Conservation (phyloP, 805 yeast species). For the Kluyveromyces lactis region DNA sequence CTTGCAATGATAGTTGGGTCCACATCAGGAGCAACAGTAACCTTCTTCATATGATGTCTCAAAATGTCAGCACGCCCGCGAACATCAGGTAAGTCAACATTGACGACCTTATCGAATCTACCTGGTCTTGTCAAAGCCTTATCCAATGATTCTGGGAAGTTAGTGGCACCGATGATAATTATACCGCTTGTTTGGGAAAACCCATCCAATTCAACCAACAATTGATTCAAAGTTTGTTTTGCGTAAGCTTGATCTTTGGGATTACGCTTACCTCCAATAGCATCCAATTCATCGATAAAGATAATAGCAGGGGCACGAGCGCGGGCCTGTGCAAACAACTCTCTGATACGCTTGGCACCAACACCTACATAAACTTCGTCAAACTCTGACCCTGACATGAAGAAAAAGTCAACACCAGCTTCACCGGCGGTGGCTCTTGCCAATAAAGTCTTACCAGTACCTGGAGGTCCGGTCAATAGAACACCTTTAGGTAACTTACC, state of each 20-base stretch:
- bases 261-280: constrained; percentile 96
- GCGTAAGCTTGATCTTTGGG: constrained; percentile 98
- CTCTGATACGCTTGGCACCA: constrained; percentile 97
- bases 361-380: constrained; percentile 98
- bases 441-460: constrained; percentile 94
- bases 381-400: constrained; percentile 97
- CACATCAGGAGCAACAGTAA: constrained; percentile 76
- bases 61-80: constrained; percentile 93
- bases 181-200: constrained; percentile 88
- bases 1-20: constrained; percentile 88
- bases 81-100: constrained; percentile 95
- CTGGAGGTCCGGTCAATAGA: constrained; percentile 94
- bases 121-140: constrained; percentile 98
- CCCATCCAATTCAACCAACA: constrained; percentile 93
- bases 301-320: constrained; percentile 95
- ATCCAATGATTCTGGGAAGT: constrained; percentile 94
- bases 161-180: constrained; percentile 95
- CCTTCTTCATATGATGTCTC: constrained; percentile 84
- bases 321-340: constrained; percentile 85
- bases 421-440: constrained; percentile 99
- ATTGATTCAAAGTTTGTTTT: constrained; percentile 92
- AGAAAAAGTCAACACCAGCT: constrained; percentile 97
- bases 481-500: constrained; percentile 98
- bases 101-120: constrained; percentile 90
- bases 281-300: constrained; percentile 96